Evolutionary conservation across 1,284 basidiomycete genomes (phyloP), one percentile per base, ranked within the genome.

Genomic region (Leccinum solheimii): DNA sequence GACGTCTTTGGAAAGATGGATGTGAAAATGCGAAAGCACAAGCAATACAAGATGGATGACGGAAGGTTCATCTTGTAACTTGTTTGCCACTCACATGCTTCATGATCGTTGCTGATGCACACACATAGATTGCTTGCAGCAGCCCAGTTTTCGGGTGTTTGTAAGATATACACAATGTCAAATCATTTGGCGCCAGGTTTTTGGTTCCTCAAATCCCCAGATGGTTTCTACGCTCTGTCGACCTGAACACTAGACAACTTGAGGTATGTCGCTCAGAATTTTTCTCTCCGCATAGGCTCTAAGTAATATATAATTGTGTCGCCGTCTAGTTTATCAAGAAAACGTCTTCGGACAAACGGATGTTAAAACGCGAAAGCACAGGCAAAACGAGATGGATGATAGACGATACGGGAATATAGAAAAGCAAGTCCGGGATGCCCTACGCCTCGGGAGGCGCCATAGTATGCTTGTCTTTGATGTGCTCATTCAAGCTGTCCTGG

Each of bases 401-500:
- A 19, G 38, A 32, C 34, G n/a, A 10, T 9, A 11, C 10, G 19
- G 14, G 6, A 27, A n/a, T 16, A 27, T 16, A 23, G 3, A 4
- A 21, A 19, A n/a, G 45, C 3, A 21, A 48, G 11, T 49, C 48
- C 23, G 13, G 14, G 23, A 43, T 40, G n/a, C 3, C 19, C 21
- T 26, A 26, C 11, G 21, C 43, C 43, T 7, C 21, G 1, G 3
- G 11, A 26, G 8, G 23, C 21, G 3, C 27, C 26, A 67, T 3
- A n/a, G 14, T 0, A 51, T 70, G 69, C 21, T 56, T 45, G 10
- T 3, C 30, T 26, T 5, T 62, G 16, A 72, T 16, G 38, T 70
- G 71, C 1, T 40, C 36, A 6, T 4, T 58, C 55, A 57, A 55
- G 56, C 40, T 72, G 36, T 70, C 69, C 43, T 45, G n/a, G 3